A percentile compares a stretch with the other conserved stretches of the same genome.
phyloP scores from a whole-genome alignment of 805 yeast species.

The Saturnispora mendoncae region DNA sequence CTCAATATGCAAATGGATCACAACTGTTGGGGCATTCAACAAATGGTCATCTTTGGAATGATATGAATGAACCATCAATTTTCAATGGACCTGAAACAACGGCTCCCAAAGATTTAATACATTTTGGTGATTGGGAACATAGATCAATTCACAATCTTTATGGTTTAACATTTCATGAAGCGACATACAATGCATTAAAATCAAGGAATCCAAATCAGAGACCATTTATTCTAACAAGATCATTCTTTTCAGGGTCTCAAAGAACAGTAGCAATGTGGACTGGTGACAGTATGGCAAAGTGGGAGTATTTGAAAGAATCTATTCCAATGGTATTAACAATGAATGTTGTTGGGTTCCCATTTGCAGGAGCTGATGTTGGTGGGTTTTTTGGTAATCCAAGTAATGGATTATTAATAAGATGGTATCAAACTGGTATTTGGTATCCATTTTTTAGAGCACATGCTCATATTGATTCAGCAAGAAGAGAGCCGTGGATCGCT shows the following conservation, averaged over 20 bases:
- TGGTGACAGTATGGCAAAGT: slow-evolving; percentile 89
- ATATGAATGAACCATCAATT: slow-evolving; percentile 96
- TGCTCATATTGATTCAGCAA: slow-evolving; percentile 87
- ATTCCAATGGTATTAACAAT: slow-evolving; percentile 82
- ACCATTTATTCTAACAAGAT: slow-evolving; percentile 81
- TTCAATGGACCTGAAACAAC: slow-evolving; percentile 93
- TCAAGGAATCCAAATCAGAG: slow-evolving; percentile 46
- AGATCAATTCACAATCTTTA: slow-evolving; percentile 83
- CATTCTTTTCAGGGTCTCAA: slow-evolving; percentile 89
- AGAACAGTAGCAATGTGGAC: slow-evolving; percentile 93
- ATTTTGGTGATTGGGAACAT: slow-evolving; percentile 78
- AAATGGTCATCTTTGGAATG: slow-evolving; percentile 88
- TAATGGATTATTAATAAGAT: slow-evolving; percentile 70
- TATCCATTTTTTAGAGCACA: slow-evolving; percentile 96
- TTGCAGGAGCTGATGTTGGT: slow-evolving; percentile 94
- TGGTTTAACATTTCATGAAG: slow-evolving; percentile 72
- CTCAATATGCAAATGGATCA: slow-evolving; percentile 39
- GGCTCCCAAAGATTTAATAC: slow-evolving; percentile 73
- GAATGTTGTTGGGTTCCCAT: slow-evolving; percentile 80
- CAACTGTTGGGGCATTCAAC: slow-evolving; percentile 40
- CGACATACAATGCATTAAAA: slow-evolving; percentile 61
- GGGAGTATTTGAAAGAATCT: slow-evolving; percentile 78
- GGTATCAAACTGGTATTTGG: slow-evolving; percentile 96
- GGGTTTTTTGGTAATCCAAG: slow-evolving; percentile 92
- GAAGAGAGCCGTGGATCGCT: slow-evolving; percentile 88